Conservation (phyloP, 495 filamentous ascomycete species). For the Mycothermus thermophilus region DNA sequence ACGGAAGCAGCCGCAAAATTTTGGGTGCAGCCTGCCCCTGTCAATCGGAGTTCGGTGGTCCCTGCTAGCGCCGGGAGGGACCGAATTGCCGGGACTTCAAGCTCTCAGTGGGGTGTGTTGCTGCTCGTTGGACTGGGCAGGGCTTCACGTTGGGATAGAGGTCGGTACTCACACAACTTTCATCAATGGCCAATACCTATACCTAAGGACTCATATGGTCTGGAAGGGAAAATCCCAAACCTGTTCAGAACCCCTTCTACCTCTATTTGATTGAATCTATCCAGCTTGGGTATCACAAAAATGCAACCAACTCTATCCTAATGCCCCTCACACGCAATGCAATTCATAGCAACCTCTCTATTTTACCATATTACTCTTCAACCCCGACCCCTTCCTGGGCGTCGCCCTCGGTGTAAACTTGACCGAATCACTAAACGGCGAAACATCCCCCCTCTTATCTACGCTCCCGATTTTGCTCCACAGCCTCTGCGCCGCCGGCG, state of each 20-base stretch:
- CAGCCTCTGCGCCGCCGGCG: slow-evolving; percentile 71
- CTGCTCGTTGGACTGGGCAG: too few species aligned
- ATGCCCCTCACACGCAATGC: not conserved
- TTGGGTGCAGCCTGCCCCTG: slow-evolving; percentile 4
- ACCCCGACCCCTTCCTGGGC: slow-evolving; percentile 12
- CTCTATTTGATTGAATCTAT: not conserved
- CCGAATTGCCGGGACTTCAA: slow-evolving; percentile 4
- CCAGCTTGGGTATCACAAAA: slow-evolving; percentile 10
- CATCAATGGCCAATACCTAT: too few species aligned
- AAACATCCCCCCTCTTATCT: slow-evolving; percentile 34
- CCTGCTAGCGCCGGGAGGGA: slow-evolving; percentile 11
- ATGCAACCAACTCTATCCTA: not conserved
- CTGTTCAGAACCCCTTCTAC: too few species aligned
- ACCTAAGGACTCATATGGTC: too few species aligned
- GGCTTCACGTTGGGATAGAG: too few species aligned
- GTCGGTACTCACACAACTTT: too few species aligned
- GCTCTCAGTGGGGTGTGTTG: not conserved
- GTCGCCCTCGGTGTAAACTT: slow-evolving; percentile 22
- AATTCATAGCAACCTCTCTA: too few species aligned
- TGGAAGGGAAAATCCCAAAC: too few species aligned
- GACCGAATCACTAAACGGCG: slow-evolving; percentile 29
- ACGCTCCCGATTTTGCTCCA: slow-evolving; percentile 51
- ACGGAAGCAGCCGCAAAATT: slow-evolving; percentile 7
- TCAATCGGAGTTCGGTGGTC: not conserved
- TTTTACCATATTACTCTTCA: slow-evolving; percentile 11